Evolutionary conservation across 2,329 filamentous ascomycete species (phyloP), one percentile per base, ranked within the genome.

Genomic region (Talaromyces albobiverticillius): DNA sequence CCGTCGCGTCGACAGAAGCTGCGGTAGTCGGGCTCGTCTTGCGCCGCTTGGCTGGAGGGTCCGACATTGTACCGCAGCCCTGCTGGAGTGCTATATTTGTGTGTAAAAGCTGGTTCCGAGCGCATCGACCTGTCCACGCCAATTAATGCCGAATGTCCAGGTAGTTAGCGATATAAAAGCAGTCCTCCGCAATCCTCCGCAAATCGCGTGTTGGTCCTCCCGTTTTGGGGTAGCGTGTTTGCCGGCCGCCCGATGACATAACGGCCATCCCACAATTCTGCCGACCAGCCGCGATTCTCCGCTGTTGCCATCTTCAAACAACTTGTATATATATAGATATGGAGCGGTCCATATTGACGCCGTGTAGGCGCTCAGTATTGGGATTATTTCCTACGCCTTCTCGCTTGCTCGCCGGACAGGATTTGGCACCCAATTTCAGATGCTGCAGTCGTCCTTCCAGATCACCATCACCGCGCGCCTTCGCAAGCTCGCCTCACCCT

Each of bases 1-100:
- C 73, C 32, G 71, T 71, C 61, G 70, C 70, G 64, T 67, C 67
- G 59, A 76, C 64, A 20, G 74, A 64, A 46, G 77, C 64, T 7
- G 75, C 76, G 22, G 74, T 76, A 20, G 76, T 77, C 16, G 83
- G 80, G 57, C 83, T 86, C 20, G 78, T 84, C 65, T 84, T 85
- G 64, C 84, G 81, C 65, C 84, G 77, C 69, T 89, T 88, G 4
- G 82, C 75, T 45, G 84, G 81, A 23, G 84, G 82, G 53, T 78
- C 74, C 59, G 83, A 81, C 78, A 82, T 81, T 31, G 8, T 57
- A 49, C 43, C 16, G 16, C 16, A 10, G 26, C 26, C 10, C 5
- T 29, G 26, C 3, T 8, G 9, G 13, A 40, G 8, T 16, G 9
- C 4, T 22, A n/a, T 2, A 16, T 22, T 8, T 9, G 4, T 22